Evolutionary conservation across 75 land plant genomes (phyloP), one percentile per base, ranked within the genome.

Genomic region (Cryptomeria japonica): DNA sequence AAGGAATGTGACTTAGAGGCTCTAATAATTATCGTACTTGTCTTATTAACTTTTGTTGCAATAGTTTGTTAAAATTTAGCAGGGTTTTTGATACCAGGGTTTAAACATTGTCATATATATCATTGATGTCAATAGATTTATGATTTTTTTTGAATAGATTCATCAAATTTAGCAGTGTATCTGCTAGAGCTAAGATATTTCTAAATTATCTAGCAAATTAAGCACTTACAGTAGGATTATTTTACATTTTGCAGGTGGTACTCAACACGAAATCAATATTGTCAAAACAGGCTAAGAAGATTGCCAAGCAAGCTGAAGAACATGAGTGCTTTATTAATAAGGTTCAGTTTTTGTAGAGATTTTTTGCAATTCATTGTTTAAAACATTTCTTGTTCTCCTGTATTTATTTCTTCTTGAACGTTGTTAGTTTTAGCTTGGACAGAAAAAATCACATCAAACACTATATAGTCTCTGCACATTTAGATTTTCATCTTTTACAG

Each of bases 281-380:
- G 84, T 93, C 96, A 25, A 95, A 95, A 86, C 98, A 97, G 70
- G 99, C 99, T 5, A 95, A 68, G 44, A 94, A 90, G 89, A 90
- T 97, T 55, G 97, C 95, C n/a, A 95, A 93, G 82, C 95, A 94
- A 85, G 99, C 99, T 31, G 97, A 98, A 83, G 95, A 96, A 87
- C 97, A 98, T 85, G 99, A 98, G 85, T 56, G 91, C n/a, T 94
- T 98, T 79, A 93, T 98, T 58, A 91, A 91, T 55, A 98, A 98
- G 97, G 99, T 95, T 46, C 58, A 11, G 25, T 32, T 31, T 34
- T 39, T 49, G 19, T 82, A 3, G 51, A 19, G 58, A 28, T 36
- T 28, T 25, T 39, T 25, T 38, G 31, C 18, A 78, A 18, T 32
- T n/a, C 55, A n/a, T 28, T 49, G 1, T 49, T 32, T 41, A 44